Conservation (phyloP, 805 yeast species). For the Komagataella phaffii region DNA sequence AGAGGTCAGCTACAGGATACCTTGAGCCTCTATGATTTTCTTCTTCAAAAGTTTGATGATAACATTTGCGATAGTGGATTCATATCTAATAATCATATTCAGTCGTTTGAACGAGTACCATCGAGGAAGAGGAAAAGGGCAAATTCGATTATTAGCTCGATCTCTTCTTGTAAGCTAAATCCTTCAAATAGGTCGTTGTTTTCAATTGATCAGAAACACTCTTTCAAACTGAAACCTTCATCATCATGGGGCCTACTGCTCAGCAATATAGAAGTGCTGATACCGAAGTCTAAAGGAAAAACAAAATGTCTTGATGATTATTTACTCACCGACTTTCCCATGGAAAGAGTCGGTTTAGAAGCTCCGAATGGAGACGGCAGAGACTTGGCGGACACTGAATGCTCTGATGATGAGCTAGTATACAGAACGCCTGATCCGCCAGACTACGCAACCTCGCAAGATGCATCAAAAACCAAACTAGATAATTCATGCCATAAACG, state of each 20-base stretch:
- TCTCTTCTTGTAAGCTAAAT: neutral
- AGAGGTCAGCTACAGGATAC: neutral
- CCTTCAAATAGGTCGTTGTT: neutral
- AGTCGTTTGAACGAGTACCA: neutral
- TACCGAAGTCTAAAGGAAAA: conserved; percentile 28
- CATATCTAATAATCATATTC: neutral
- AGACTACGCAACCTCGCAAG: neutral
- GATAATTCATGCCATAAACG: too few species aligned
- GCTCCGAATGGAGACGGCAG: conserved; percentile 14
- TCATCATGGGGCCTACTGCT: conserved; percentile 7
- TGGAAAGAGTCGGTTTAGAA: conserved; percentile 23
- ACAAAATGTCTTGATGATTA: conserved; percentile 38
- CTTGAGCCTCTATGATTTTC: neutral
- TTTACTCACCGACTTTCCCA: conserved; percentile 29
- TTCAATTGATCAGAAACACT: neutral
- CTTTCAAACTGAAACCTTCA: neutral
- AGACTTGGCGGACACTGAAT: neutral
- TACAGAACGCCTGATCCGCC: neutral
- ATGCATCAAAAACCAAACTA: neutral
- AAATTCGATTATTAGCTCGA: neutral
- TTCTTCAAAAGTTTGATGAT: neutral
- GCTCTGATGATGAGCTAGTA: neutral
- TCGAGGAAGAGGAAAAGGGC: neutral
- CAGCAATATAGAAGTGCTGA: conserved; percentile 10
- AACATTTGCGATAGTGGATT: neutral